Evolutionary conservation across 2,329 filamentous ascomycete genomes (phyloP).

Genomic region (Ophiosphaerella korrae): DNA sequence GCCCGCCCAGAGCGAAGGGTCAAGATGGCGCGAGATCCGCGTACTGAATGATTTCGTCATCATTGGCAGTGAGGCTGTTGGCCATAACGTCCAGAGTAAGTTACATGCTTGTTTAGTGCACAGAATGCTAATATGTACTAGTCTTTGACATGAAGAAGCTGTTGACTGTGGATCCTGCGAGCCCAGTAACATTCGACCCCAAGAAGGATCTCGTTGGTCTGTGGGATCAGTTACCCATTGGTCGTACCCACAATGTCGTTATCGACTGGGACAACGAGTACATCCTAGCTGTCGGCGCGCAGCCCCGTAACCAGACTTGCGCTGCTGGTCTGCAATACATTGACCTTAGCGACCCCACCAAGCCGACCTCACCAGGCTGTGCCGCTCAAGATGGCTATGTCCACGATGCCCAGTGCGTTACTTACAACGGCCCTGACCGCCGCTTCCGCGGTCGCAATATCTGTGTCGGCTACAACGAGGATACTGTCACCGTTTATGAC

Average conservation of each 20-base stretch:
- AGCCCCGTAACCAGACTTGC: conserved; percentile 49
- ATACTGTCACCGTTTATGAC: conserved; percentile 58
- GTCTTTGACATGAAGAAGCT: conserved; percentile 55
- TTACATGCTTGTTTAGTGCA: conserved; percentile 58
- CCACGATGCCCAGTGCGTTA: conserved; percentile 65
- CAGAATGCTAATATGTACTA: conserved; percentile 25
- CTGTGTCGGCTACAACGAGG: conserved; percentile 63
- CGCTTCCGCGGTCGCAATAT: conserved; percentile 58
- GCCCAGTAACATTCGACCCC: conserved; percentile 38
- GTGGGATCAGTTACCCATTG: conserved; percentile 33
- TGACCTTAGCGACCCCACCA: conserved; percentile 60
- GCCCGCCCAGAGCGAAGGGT: conserved; percentile 50
- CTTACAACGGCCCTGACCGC: conserved; percentile 58
- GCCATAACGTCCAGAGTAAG: conserved; percentile 56
- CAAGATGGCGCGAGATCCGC: conserved; percentile 60
- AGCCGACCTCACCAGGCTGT: conserved; percentile 59
- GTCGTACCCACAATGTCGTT: conserved; percentile 48
- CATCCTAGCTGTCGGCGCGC: conserved; percentile 40
- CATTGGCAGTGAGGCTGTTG: conserved; percentile 53
- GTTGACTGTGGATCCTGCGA: conserved; percentile 35
- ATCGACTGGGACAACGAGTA: conserved; percentile 44
- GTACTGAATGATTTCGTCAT: conserved; percentile 52
- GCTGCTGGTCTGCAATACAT: conserved; percentile 62
- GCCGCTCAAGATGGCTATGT: conserved; percentile 62
- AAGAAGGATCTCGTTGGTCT: conserved; percentile 34